Evolutionary conservation across 1,284 basidiomycete species (phyloP), one percentile per base, ranked within the genome.

Genomic region (Tremellales sp.): DNA sequence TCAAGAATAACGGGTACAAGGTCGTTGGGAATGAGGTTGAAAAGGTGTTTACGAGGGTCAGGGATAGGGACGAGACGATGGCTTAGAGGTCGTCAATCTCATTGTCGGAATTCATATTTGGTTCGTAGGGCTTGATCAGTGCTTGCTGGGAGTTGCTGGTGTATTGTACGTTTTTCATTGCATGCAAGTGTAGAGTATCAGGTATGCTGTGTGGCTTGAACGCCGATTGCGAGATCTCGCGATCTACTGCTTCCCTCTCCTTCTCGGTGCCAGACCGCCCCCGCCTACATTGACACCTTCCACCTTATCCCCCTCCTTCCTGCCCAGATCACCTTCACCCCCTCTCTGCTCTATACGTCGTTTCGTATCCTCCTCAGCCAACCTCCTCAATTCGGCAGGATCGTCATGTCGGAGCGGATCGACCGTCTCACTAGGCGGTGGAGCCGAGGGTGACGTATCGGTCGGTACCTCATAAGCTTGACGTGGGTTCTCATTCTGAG

Each of bases 1-100:
- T 98, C 70, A 65, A 76, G n/a, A 79, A 87, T 19, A 98, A 98
- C 65, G 93, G 93, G 2, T 98, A 97, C 76, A 84, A 80, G 59
- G 49, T 73, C 33, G 50, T 68, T 12, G 60, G 60, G 25, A 46
- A 43, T 2, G 55, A 54, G 2, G 64, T 75, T 27, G 67, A 70
- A 46, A 75, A 75, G 65, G 60, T 62, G 15, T 75, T 75, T 49
- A 60, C 58, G 26, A 57, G 62, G 21, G 58, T 57, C 12, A 26
- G 37, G 17, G 47, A 39, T n/a, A 19, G 10, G 15, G 29, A 8
- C 15, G 29, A 31, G 29, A 15, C 8, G 29, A 31, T 31, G 15
- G 8, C 10, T 31, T 31, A 31, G 8, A 15, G 29, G 8, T 31
- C 15, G 29, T 31, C 29, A 31, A 31, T n/a, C n/a, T n/a, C n/a